Evolutionary conservation across 2,329 filamentous ascomycete species (phyloP).

Genomic region (Aureobasidium sp.): DNA sequence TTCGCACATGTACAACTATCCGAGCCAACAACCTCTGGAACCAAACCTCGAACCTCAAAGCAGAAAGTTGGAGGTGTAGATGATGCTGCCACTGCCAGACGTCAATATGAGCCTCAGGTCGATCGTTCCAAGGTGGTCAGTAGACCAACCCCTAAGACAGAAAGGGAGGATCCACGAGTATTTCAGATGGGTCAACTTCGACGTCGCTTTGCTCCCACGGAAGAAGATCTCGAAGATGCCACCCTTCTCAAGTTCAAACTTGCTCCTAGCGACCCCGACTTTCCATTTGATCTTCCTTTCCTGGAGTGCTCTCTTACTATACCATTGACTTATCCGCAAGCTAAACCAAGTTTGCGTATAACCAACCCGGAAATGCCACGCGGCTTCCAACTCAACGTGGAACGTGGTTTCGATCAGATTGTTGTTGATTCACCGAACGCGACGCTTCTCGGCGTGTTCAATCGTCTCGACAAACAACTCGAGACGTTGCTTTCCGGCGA

Average conservation of each 20-base stretch:
- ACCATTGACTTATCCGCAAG: slow-evolving; percentile 55
- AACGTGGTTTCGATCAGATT: slow-evolving; percentile 63
- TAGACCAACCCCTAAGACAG: slow-evolving; percentile 59
- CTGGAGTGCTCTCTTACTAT: slow-evolving; percentile 62
- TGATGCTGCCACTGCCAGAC: slow-evolving; percentile 12
- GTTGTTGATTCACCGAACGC: slow-evolving; percentile 46
- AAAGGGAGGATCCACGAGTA: slow-evolving; percentile 59
- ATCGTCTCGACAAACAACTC: slow-evolving; percentile 64
- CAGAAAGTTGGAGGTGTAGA: neutral
- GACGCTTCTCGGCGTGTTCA: slow-evolving; percentile 60
- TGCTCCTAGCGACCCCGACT: slow-evolving; percentile 71
- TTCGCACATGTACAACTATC: slow-evolving; percentile 38
- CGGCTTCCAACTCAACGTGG: slow-evolving; percentile 69
- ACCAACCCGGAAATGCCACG: slow-evolving; percentile 63
- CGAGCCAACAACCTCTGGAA: neutral
- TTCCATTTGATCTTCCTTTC: slow-evolving; percentile 66
- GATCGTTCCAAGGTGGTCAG: slow-evolving; percentile 47
- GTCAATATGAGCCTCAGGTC: slow-evolving; percentile 27
- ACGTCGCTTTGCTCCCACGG: slow-evolving; percentile 53
- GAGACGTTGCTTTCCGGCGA: slow-evolving; percentile 62
- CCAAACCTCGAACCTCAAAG: neutral
- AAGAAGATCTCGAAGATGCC: slow-evolving; percentile 41
- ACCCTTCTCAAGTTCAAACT: slow-evolving; percentile 59
- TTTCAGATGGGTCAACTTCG: slow-evolving; percentile 70
- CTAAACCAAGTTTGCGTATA: slow-evolving; percentile 53